Base-by-base conservation (phyloP, 106 monocot genomes). In the Chionographis japonica region DNA sequence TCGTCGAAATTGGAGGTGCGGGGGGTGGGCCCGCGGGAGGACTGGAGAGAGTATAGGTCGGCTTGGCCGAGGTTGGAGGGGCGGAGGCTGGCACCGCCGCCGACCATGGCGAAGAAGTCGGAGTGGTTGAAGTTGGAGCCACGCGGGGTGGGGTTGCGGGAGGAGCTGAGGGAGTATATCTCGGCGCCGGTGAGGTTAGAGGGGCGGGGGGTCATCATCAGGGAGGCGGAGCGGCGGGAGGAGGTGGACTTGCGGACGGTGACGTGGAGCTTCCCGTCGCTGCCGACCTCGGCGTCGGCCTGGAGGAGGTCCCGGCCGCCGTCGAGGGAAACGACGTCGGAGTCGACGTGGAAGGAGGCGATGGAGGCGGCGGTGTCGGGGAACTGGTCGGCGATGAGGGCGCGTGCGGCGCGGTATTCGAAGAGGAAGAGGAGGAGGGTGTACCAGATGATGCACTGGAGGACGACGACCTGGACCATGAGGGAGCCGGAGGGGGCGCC, bases 401-500 rank as follows among this genome's bases (percentile, higher is more conserved):
- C 4, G 63, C 59, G 62, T 53, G 80, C 80, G 60, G 75, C 69
- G 58, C 75, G 63, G 46, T 60, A 80, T 75, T 80, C 80, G 80
- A 70, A 80, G 52, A 74, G 75, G 65, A 80, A 80, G 60, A 80
- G 80, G 42, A 80, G 58, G 16, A 75, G 53, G 5, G 80, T 74
- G 75, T 75, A 70, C 80, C 80, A 80, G 12, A 80, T 71, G 58
- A 75, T 75, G 65, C 70, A 80, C 66, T 79, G 79, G 63, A 79
- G 74, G 54, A 79, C 79, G 36, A 79, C 79, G 12, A 74, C 39
- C 68, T 79, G 80, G n/a, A 75, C 80, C 70, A 80, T 80, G 43
- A 80, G 70, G 42, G 20, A 40, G 18, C 75, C 69, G 39, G 80
- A 69, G 70, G 18, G 65, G 61, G 57, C 17, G n/a, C 80, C 80